Base-by-base conservation (phyloP, 1,139 yeast genomes). In the Suhomyces maxii region DNA sequence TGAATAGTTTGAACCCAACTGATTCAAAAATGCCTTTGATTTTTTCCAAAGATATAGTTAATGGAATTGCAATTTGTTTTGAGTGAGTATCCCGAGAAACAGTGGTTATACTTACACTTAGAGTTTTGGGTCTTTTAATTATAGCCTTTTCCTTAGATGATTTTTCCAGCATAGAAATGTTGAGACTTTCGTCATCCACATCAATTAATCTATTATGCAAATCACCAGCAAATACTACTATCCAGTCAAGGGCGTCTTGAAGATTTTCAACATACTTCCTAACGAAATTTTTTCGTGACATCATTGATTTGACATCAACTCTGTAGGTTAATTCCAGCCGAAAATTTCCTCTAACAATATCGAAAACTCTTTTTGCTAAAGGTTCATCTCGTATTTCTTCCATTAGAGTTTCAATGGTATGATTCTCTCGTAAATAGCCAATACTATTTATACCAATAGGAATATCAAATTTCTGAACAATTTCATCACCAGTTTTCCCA, bases 141-240 rank as follows among this genome's bases (percentile, higher is more conserved):
- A 61, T 58, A 35, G 67, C 64, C 41, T 53, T 57, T 32, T 56
- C 62, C 42, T 55, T 54, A 34, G 52, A 46, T 10, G 57, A 43
- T 28, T 49, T 48, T 48, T 65, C 62, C 57, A 65, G 65, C 55
- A 61, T 48, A 42, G 64, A 61, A n/a, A 65, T 52, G 39, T 70
- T 66, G 50, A 73, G 46, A 46, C 61, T 68, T 47, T 89, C 96
- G 53, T 89, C 95, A 56, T 86, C 91, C 34, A 85, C 63, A 56
- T 91, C 98, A 26, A 77, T 69, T 10, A 90, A 62, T 43, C 99
- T 65, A 45, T 84, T 83, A 33, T 80, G 69, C 38, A 93, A 66
- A 58, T 93, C 99, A 0, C 93, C 95, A 0, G 86, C 77, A 66
- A 84, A 90, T 0, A 93, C 96, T 40, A 77, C 80, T 8, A 91